A percentile compares a stretch with the other conserved stretches of the same genome.
phyloP scores from a whole-genome alignment of 2,329 filamentous ascomycete genomes.

The Colletotrichum kahawae region DNA sequence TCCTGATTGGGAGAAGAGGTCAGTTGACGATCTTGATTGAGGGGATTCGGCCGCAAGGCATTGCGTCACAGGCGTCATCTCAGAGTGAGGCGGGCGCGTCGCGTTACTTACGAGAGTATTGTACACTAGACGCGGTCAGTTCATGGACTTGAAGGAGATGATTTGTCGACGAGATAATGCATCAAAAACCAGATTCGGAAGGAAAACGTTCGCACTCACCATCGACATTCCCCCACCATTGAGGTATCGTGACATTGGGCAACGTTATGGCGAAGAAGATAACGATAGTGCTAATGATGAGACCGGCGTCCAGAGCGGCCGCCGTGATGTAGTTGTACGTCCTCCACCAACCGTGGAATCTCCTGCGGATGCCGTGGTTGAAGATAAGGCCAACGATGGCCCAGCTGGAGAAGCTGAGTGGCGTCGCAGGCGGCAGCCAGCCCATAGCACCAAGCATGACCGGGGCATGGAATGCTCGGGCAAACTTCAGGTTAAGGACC shows the following conservation, averaged over 20 bases:
- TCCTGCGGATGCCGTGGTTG: slow-evolving; percentile 59
- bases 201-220: neutral
- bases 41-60: neutral
- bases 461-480: slow-evolving; percentile 59
- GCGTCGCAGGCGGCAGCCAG: slow-evolving; percentile 63
- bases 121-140: slow-evolving; percentile 25
- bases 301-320: slow-evolving; percentile 42
- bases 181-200: neutral
- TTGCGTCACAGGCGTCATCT: neutral
- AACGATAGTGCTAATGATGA: slow-evolving; percentile 39
- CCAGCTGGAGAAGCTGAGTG: slow-evolving; percentile 64
- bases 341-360: slow-evolving; percentile 64
- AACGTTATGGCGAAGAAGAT: slow-evolving; percentile 34
- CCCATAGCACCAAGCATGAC: slow-evolving; percentile 61
- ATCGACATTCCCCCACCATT: slow-evolving; percentile 59
- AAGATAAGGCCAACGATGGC: slow-evolving; percentile 62
- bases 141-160: neutral
- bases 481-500: slow-evolving; percentile 31
- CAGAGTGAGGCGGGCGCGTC: neutral
- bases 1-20: slow-evolving; percentile 23
- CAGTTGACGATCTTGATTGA: neutral
- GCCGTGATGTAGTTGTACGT: slow-evolving; percentile 47
- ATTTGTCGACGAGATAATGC: neutral
- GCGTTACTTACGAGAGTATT: slow-evolving; percentile 31
- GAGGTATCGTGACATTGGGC: slow-evolving; percentile 39